Evolutionary conservation across 2,329 filamentous ascomycete species (phyloP).

Genomic region (Beauveria varroae): DNA sequence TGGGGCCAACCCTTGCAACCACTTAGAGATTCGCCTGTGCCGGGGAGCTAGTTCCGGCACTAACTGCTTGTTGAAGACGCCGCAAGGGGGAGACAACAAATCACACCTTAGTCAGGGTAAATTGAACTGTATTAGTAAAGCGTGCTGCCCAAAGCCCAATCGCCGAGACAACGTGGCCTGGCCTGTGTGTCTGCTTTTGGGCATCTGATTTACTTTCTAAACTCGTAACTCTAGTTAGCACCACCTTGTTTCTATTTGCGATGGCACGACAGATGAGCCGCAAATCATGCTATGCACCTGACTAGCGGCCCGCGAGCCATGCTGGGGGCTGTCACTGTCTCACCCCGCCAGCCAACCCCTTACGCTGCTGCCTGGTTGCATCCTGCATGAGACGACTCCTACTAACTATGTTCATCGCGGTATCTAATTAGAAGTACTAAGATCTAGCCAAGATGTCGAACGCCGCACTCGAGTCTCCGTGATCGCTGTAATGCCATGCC

Average conservation of each 20-base stretch:
- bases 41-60: conserved; percentile 9
- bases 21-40: neutral
- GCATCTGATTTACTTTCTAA: neutral
- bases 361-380: neutral
- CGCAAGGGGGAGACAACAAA: neutral
- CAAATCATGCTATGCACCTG: neutral
- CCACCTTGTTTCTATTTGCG: neutral
- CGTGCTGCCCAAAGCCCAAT: neutral
- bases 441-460: neutral
- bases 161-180: conserved; percentile 3
- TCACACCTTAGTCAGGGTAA: neutral
- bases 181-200: neutral
- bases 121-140: neutral
- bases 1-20: neutral
- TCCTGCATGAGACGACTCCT: too few relatives aligned
- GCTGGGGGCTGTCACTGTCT: neutral
- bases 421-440: neutral
- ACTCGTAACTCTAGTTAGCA: neutral
- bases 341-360: neutral
- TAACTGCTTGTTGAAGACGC: conserved; percentile 2
- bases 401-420: neutral
- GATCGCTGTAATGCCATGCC: neutral
- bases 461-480: neutral
- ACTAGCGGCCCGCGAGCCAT: too few relatives aligned
- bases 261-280: neutral